Evolutionary conservation across 306 rosid species (phyloP).

Genomic region (Chamaecrista fasciculata): DNA sequence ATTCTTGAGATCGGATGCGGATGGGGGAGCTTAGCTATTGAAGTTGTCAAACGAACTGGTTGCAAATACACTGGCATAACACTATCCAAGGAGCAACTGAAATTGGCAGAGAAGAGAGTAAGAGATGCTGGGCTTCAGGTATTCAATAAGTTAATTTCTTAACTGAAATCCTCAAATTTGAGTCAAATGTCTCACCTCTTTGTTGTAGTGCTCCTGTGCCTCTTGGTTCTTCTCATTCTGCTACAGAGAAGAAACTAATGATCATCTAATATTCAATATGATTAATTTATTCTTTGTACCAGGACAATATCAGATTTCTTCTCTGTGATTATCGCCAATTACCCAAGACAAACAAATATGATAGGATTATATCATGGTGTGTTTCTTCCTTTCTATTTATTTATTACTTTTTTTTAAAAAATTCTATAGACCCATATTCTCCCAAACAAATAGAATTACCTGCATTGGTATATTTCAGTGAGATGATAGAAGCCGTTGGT

Average conservation of each 20-base stretch:
- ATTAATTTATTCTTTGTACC: conserved; percentile 22
- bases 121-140: conserved; percentile 81
- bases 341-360: conserved; percentile 50
- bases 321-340: conserved; percentile 84
- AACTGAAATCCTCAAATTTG: too few relatives aligned
- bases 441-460: conserved; percentile 20
- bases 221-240: conserved; percentile 8
- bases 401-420: too few relatives aligned
- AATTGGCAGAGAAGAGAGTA: conserved; percentile 65
- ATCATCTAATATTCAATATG: neutral
- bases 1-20: conserved; percentile 89
- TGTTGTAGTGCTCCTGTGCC: neutral
- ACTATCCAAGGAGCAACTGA: conserved; percentile 74
- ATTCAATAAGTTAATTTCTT: neutral
- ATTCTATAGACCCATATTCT: neutral
- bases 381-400: conserved; percentile 21
- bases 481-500: conserved; percentile 85
- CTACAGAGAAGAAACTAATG: neutral
- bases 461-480: conserved; percentile 50
- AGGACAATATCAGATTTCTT: conserved; percentile 72
- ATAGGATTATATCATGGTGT: conserved; percentile 89
- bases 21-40: conserved; percentile 92
- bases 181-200: neutral
- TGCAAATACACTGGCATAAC: conserved; percentile 90
- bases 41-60: conserved; percentile 72